These are phyloP conservation scores for Warburgia ugandensis DNA, from an alignment of 164 flowering plant genomes.

Conservation along the genomic window DNA sequence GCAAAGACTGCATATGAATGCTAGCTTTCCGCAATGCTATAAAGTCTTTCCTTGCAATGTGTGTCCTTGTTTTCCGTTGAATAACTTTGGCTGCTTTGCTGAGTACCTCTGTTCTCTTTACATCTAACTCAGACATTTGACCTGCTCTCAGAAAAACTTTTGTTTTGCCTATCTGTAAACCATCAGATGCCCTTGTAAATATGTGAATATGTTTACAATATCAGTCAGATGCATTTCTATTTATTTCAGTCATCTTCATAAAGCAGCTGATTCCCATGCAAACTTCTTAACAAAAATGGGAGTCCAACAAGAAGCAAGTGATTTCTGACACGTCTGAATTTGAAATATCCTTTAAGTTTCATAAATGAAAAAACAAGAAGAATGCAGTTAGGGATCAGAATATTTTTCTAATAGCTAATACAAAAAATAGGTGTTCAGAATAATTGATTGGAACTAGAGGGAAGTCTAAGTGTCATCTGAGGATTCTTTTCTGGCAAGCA, in stretches of 20 bases:
- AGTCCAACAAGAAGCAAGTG: no score
- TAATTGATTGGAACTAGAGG: no score
- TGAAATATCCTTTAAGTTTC: no score
- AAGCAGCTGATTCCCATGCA: no score
- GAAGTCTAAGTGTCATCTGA: no score
- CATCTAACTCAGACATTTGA: constrained; percentile 93
- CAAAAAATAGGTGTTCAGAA: no score
- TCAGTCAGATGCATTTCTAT: neutral
- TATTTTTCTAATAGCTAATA: no score
- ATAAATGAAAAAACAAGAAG: no score
- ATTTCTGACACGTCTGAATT: no score
- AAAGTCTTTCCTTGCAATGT: constrained; percentile 49
- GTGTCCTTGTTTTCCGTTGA: constrained; percentile 48
- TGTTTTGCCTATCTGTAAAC: constrained; percentile 71
- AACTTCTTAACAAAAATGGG: no score
- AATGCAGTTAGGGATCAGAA: no score
- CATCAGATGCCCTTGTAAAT: neutral
- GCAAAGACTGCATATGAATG: constrained; percentile 48
- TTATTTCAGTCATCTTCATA: neutral
- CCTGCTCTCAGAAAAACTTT: constrained; percentile 85
- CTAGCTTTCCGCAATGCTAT: constrained; percentile 43
- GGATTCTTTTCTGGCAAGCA: no score
- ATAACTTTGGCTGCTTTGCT: constrained; percentile 50
- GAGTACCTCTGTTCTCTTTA: constrained; percentile 50
- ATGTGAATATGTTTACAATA: neutral